These are phyloP conservation scores for Ustulina deusta DNA, from an alignment of 2,329 filamentous ascomycete species.

Conservation along the genomic window DNA sequence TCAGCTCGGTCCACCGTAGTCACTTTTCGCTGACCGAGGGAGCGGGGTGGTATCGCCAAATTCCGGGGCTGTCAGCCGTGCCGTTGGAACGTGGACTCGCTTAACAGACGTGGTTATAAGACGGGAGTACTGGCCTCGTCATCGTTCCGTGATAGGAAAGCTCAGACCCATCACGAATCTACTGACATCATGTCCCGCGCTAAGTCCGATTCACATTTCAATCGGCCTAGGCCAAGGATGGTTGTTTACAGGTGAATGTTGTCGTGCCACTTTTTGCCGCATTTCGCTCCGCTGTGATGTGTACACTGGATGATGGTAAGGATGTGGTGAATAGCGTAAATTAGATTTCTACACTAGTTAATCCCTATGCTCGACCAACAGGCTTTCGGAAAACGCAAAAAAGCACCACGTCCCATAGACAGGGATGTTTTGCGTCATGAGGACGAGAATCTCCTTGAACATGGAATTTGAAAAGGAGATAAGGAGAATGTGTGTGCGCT, in stretches of 20 bases:
- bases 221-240: slow-evolving; percentile 21
- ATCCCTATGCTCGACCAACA: too few relatives aligned
- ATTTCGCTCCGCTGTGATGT: neutral
- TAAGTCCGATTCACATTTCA: slow-evolving; percentile 28
- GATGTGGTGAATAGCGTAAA: too few relatives aligned
- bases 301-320: too few relatives aligned
- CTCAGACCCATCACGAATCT: neutral
- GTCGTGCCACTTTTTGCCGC: slow-evolving; percentile 11
- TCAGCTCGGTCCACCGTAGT: slow-evolving; percentile 14
- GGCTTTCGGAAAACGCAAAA: too few relatives aligned
- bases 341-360: too few relatives aligned
- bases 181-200: slow-evolving; percentile 4
- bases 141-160: neutral
- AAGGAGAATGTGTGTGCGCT: neutral
- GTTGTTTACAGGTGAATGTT: neutral
- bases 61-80: slow-evolving; percentile 19
- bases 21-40: slow-evolving; percentile 18
- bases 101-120: slow-evolving; percentile 5
- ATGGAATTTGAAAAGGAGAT: too few relatives aligned
- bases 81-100: neutral
- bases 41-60: slow-evolving; percentile 1
- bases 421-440: too few relatives aligned
- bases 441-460: too few relatives aligned
- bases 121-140: neutral
- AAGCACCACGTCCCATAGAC: too few relatives aligned